A percentile compares a stretch with the other conserved stretches of the same genome.
Conservation (phyloP, 169 alveolate genomes). For the Besnoitia besnoiti region DNA sequence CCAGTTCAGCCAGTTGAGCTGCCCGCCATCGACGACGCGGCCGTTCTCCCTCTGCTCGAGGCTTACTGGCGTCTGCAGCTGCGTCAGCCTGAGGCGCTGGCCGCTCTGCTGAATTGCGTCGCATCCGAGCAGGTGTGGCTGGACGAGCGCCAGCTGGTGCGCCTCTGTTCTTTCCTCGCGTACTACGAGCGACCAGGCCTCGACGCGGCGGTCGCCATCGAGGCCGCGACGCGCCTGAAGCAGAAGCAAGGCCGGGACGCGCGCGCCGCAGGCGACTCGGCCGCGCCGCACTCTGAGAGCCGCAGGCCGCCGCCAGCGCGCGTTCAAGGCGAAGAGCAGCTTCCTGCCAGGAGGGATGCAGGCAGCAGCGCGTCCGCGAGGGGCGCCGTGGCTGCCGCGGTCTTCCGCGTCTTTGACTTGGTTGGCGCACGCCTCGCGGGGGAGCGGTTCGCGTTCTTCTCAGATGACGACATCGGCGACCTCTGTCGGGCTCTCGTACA, state of each 20-base stretch:
- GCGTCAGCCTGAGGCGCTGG: background rate
- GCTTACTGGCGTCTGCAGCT: conserved; percentile 27
- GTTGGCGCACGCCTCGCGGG: background rate
- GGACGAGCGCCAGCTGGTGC: conserved; percentile 1
- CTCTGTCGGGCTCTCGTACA: conserved; percentile 17
- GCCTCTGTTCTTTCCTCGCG: conserved; percentile 22
- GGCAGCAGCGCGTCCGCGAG: background rate
- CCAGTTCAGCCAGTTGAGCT: background rate
- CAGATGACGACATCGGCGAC: conserved; percentile 26
- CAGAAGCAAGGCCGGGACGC: background rate
- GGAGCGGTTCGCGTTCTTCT: background rate
- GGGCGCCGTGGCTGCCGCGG: background rate
- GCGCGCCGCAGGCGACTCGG: background rate
- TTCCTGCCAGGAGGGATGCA: background rate
- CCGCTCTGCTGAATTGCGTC: background rate
- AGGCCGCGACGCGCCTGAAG: background rate
- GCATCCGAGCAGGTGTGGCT: background rate
- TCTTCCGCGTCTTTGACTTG: background rate
- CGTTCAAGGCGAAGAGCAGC: background rate
- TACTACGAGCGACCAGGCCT: conserved; percentile 37
- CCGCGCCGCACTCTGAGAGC: background rate
- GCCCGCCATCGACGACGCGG: background rate
- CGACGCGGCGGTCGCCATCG: conserved; percentile 5
- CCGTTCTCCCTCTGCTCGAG: conserved; percentile 28
- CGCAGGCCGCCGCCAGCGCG: background rate